Evolutionary conservation across 768 basidiomycete species (phyloP), one percentile per base, ranked within the genome.

Genomic region (Suillus decipiens): DNA sequence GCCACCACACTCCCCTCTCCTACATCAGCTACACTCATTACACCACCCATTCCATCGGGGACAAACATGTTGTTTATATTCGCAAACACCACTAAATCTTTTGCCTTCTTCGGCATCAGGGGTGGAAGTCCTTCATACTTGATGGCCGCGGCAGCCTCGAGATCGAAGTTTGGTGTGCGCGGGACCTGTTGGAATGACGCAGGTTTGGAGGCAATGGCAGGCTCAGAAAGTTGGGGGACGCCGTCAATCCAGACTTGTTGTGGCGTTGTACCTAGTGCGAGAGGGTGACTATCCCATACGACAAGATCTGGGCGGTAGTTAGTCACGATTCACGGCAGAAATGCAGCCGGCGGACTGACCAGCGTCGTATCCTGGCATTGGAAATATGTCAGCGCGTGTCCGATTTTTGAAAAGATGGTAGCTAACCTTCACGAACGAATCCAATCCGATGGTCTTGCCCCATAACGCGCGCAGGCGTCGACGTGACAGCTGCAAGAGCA

Each of bases 201-300:
- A 0, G 89, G 85, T 70, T 96, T 95, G 57, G 75, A 54, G 43
- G 81, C 71, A 19, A 82, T 72, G 66, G 80, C 71, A 3, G 87
- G 81, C 3, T 75, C 69, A 51, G 77, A 69, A 2, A 89, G 68
- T 68, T 96, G 93, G 0, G 89, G 71, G 56, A 95, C 89, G 3
- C 93, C 94, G 69, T 96, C 93, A 64, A 95, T 92, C 76, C 83
- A 93, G 10, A 92, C 90, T 77, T 94, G 92, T 57, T 82, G 80
- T 5, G 92, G 92, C 0, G 91, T 87, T 24, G 92, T 90, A 24
- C 90, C 90, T 12, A 95, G 78, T 1, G 85, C 78, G 17, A 95
- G 80, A 1, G 93, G 93, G 73, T 93, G 91, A 42, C 84, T 86
- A 68, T 90, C 89, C 88, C 89, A 90, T 2, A 92, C 69, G 15